Evolutionary conservation across 2,329 filamentous ascomycete genomes (phyloP).

Genomic region (Phaeosphaeria sp.): DNA sequence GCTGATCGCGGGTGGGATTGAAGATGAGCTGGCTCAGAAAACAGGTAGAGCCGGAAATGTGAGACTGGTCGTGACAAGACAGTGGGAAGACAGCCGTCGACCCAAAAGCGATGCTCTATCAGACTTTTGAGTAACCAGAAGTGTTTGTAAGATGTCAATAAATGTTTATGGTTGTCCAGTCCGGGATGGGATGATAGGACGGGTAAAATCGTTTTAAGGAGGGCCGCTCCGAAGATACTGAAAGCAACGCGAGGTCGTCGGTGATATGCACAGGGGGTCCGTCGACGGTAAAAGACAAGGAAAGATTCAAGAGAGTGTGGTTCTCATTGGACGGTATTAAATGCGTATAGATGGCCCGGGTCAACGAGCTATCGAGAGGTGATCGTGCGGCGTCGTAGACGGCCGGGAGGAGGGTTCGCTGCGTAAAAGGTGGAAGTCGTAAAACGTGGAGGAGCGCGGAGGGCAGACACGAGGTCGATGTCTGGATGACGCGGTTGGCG

Average conservation of each 20-base stretch:
- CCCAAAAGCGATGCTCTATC: conserved; percentile 47
- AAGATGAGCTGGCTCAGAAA: conserved; percentile 23
- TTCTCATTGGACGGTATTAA: conserved; percentile 53
- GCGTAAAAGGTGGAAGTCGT: conserved; percentile 49
- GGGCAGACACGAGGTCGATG: conserved; percentile 32
- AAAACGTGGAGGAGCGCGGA: conserved; percentile 45
- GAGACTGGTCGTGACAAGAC: conserved; percentile 41
- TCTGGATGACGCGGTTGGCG: conserved; percentile 33
- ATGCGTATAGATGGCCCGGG: conserved; percentile 47
- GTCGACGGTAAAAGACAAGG: conserved; percentile 49
- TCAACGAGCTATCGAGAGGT: conserved; percentile 46
- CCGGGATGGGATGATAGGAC: conserved; percentile 22
- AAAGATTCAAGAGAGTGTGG: conserved; percentile 52
- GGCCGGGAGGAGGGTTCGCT: conserved; percentile 45
- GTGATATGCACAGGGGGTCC: conserved; percentile 49
- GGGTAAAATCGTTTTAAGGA: conserved; percentile 39
- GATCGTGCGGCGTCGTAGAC: conserved; percentile 32
- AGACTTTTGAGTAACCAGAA: conserved; percentile 44
- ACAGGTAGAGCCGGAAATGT: conserved; percentile 25
- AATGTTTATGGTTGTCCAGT: conserved; percentile 37
- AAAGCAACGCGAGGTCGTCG: conserved; percentile 42
- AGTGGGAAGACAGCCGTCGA: conserved; percentile 42
- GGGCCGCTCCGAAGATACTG: conserved; percentile 34
- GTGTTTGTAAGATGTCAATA: conserved; percentile 44
- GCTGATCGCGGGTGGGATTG: conserved; percentile 30